These are phyloP conservation scores for Borealophlyctis nickersoniae DNA, from an alignment of 192 early-diverging fungal genomes.

Conservation along the genomic window DNA sequence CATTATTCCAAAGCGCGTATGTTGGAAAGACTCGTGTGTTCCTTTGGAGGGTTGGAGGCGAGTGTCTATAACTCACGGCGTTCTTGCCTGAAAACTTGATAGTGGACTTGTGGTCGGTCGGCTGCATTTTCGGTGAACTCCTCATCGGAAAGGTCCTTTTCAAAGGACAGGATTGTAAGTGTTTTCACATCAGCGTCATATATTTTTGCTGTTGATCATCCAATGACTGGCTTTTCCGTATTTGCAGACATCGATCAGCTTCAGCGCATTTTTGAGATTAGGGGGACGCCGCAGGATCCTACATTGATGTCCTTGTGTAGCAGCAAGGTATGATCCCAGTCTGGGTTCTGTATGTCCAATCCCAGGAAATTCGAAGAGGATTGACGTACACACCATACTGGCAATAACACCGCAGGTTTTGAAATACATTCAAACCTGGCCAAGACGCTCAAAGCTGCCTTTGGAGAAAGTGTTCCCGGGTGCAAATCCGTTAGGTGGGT, in stretches of 20 bases:
- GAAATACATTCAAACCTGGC: constrained; percentile 86
- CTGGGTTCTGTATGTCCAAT: no score
- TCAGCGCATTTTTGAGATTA: constrained; percentile 88
- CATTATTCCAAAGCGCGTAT: constrained; percentile 55
- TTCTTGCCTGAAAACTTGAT: not conserved
- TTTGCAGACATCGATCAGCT: constrained; percentile 86
- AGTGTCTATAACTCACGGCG: not conserved
- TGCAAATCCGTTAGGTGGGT: constrained; percentile 67
- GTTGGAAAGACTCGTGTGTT: not conserved
- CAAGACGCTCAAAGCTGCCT: constrained; percentile 80
- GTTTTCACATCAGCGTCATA: not conserved
- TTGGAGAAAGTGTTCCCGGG: constrained; percentile 81
- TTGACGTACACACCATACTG: not conserved
- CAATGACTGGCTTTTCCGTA: not conserved
- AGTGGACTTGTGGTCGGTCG: constrained; percentile 97
- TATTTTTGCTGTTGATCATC: not conserved
- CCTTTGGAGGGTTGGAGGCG: not conserved
- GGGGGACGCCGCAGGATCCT: constrained; percentile 95
- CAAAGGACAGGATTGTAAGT: constrained; percentile 50
- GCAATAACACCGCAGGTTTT: constrained; percentile 61
- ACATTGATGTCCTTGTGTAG: constrained; percentile 57
- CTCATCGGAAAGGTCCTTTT: constrained; percentile 59
- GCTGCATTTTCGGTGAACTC: constrained; percentile 99
- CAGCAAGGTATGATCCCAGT: constrained; percentile 49
- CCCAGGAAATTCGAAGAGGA: not conserved